A percentile compares a stretch with the other conserved stretches of the same genome.
Conservation (phyloP, 176 grass and related monocot genomes). For the Eremochloa ophiuroides region DNA sequence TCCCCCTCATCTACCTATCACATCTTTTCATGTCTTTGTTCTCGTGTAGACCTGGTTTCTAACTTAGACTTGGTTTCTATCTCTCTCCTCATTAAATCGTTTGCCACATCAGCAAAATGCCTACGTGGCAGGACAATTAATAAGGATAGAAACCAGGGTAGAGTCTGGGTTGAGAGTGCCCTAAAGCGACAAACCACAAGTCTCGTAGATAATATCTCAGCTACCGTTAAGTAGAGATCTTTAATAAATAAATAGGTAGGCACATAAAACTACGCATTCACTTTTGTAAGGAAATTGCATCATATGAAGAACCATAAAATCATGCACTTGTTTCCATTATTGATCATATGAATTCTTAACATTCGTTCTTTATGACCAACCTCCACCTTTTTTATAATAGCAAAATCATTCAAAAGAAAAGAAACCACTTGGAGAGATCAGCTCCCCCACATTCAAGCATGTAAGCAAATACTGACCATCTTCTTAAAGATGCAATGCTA, state of each 20-base stretch:
- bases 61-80: no score
- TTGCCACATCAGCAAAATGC: no score
- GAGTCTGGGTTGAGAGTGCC: no score
- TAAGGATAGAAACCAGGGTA: conserved; percentile 18
- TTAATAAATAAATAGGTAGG: not conserved
- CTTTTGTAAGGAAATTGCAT: conserved; percentile 8
- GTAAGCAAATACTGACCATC: not conserved
- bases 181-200: conserved; percentile 4
- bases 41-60: no score
- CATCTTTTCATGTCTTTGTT: no score
- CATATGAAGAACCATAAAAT: not conserved
- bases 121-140: no score
- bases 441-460: not conserved
- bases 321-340: not conserved
- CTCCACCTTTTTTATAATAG: not conserved
- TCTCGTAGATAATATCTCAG: not conserved
- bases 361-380: not conserved
- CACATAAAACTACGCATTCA: not conserved
- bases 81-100: no score
- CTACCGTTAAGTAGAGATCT: not conserved
- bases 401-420: not conserved
- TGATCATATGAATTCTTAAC: not conserved
- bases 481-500: conserved; percentile 11
- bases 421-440: not conserved
- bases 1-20: no score